These are phyloP conservation scores for Hypomyces rosellus DNA, from an alignment of 2,329 filamentous ascomycete genomes.

Conservation along the genomic window DNA sequence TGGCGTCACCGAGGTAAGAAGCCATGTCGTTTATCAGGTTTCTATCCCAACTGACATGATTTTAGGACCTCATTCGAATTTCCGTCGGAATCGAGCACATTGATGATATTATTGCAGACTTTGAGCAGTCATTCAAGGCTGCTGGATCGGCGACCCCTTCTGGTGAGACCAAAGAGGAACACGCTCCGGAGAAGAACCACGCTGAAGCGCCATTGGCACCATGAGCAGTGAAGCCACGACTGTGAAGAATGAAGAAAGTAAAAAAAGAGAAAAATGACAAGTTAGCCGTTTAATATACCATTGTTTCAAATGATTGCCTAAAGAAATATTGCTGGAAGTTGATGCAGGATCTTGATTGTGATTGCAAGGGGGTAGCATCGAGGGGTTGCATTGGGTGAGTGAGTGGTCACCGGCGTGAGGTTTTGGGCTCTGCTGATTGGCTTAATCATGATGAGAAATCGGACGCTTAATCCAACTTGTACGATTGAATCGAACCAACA, in stretches of 20 bases:
- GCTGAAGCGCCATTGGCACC: neutral
- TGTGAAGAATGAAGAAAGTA: neutral
- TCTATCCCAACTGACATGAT: neutral
- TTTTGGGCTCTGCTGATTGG: neutral
- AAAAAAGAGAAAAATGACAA: neutral
- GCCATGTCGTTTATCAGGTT: neutral
- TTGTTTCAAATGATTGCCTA: too few relatives aligned
- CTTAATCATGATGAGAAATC: neutral
- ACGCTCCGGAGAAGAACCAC: too few relatives aligned
- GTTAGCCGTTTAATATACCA: neutral
- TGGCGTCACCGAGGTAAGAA: conserved; percentile 67
- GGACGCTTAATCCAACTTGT: too few relatives aligned
- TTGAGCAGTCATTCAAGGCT: conserved; percentile 79
- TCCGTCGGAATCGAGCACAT: conserved; percentile 96
- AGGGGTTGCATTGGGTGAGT: neutral
- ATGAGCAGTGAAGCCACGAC: neutral
- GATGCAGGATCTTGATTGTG: neutral
- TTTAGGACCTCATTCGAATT: conserved; percentile 80
- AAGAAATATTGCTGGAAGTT: too few relatives aligned
- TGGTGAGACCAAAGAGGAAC: conserved; percentile 51
- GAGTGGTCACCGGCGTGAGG: neutral
- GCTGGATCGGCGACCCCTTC: conserved; percentile 23
- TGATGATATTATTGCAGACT: conserved; percentile 94
- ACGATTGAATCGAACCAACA: neutral
- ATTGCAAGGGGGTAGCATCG: neutral